These are phyloP conservation scores for Chalaropsis ovoidea DNA, from an alignment of 2,329 filamentous ascomycete genomes.

Conservation along the genomic window DNA sequence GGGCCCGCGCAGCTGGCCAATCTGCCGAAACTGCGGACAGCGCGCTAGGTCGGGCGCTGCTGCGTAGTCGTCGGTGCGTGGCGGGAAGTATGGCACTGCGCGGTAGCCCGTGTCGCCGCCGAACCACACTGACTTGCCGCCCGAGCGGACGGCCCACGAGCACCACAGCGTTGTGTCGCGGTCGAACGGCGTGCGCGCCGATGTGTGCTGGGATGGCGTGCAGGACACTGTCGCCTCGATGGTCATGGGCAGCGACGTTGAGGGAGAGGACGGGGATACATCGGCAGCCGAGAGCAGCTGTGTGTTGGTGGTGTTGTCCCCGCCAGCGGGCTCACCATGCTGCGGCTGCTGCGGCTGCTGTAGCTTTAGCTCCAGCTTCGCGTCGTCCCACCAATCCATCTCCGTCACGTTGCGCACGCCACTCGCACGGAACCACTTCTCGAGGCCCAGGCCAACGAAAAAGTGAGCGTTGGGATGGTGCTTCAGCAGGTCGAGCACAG, in stretches of 20 bases:
- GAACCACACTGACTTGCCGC: conserved; percentile 73
- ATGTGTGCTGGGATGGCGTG: conserved; percentile 76
- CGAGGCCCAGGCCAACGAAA: conserved; percentile 75
- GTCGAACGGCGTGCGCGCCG: conserved; percentile 58
- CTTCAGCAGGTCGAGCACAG: conserved; percentile 58
- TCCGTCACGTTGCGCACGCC: conserved; percentile 73
- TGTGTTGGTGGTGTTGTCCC: background rate
- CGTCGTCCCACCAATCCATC: conserved; percentile 89
- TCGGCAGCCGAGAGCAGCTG: background rate
- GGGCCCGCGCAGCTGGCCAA: conserved; percentile 67
- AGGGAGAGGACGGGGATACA: conserved; percentile 25
- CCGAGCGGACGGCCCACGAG: conserved; percentile 69
- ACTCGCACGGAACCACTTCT: conserved; percentile 63
- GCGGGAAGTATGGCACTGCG: conserved; percentile 55
- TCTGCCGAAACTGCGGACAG: conserved; percentile 77
- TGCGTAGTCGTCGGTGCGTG: conserved; percentile 58
- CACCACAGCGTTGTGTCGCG: conserved; percentile 72
- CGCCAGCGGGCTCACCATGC: background rate
- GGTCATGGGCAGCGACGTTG: conserved; percentile 33
- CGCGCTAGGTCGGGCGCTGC: conserved; percentile 55
- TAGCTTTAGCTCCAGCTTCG: conserved; percentile 52
- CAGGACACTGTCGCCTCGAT: conserved; percentile 67
- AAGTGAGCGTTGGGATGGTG: conserved; percentile 72
- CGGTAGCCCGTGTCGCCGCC: conserved; percentile 87
- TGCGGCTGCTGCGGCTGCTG: conserved; percentile 27